Evolutionary conservation across 2,329 filamentous ascomycete genomes (phyloP).

Genomic region (Aspergillus luchuensis): DNA sequence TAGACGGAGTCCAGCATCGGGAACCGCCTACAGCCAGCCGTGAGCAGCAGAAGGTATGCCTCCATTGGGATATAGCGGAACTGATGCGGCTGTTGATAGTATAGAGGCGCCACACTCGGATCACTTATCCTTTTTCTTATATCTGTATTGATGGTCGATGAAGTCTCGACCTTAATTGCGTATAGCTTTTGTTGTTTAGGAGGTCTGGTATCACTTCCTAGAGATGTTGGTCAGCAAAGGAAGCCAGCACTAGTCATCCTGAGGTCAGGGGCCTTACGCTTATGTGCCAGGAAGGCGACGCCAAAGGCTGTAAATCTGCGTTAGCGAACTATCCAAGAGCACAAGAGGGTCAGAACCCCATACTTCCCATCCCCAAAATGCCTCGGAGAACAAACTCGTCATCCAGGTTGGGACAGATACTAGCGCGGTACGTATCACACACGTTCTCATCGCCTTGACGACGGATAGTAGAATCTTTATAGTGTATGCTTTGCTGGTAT

Average conservation of each 20-base stretch:
- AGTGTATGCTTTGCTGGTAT: background rate
- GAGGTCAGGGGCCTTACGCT: background rate
- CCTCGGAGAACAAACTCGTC: background rate
- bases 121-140: background rate
- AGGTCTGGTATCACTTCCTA: background rate
- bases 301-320: background rate
- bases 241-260: background rate
- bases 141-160: background rate
- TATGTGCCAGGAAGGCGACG: slow-evolving; percentile 1
- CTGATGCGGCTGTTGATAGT: no score
- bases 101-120: background rate
- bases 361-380: background rate
- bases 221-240: background rate
- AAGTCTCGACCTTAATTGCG: slow-evolving; percentile 3
- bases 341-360: background rate
- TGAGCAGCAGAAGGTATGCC: slow-evolving; percentile 29
- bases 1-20: slow-evolving; percentile 34
- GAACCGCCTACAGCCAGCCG: slow-evolving; percentile 29
- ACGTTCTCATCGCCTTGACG: background rate
- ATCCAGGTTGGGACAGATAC: background rate
- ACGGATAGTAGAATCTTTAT: no score
- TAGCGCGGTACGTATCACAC: background rate
- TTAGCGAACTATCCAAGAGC: background rate
- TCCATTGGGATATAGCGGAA: slow-evolving; percentile 23
- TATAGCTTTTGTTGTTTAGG: background rate